Evolutionary conservation across 2,329 filamentous ascomycete species (phyloP).

Genomic region (Aspergillus floridensis): DNA sequence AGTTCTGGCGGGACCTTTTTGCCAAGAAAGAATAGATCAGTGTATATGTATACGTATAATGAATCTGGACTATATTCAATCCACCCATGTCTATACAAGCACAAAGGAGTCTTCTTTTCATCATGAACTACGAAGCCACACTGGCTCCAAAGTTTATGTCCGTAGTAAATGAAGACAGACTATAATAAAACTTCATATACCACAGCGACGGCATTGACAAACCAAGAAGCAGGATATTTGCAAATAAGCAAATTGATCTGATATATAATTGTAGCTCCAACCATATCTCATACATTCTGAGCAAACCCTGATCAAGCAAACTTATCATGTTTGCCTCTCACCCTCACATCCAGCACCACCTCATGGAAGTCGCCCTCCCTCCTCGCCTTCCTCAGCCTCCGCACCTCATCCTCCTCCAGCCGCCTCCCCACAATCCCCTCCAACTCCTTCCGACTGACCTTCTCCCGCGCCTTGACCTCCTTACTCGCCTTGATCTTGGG

Average conservation of each 20-base stretch:
- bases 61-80: slow-evolving; percentile 8
- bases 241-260: not conserved
- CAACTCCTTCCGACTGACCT: slow-evolving; percentile 80
- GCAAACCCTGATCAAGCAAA: slow-evolving; percentile 15
- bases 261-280: not conserved
- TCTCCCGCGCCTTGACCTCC: slow-evolving; percentile 78
- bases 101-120: not conserved
- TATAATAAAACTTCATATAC: too few species aligned
- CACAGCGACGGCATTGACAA: too few species aligned
- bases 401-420: slow-evolving; percentile 82
- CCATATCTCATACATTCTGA: too few species aligned
- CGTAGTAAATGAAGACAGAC: too few species aligned
- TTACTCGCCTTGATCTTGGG: slow-evolving; percentile 74
- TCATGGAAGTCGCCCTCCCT: slow-evolving; percentile 60
- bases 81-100: not conserved
- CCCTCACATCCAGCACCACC: slow-evolving; percentile 20
- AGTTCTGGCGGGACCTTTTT: slow-evolving; percentile 87
- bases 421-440: slow-evolving; percentile 75
- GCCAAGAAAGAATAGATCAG: slow-evolving; percentile 21
- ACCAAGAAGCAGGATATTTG: not conserved
- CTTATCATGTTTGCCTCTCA: slow-evolving; percentile 21
- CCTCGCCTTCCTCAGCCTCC: slow-evolving; percentile 74
- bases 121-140: too few species aligned
- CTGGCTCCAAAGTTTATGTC: too few species aligned
- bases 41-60: slow-evolving; percentile 5